phyloP scores from a whole-genome alignment of 495 filamentous ascomycete genomes.

The Xylaria venustula region DNA sequence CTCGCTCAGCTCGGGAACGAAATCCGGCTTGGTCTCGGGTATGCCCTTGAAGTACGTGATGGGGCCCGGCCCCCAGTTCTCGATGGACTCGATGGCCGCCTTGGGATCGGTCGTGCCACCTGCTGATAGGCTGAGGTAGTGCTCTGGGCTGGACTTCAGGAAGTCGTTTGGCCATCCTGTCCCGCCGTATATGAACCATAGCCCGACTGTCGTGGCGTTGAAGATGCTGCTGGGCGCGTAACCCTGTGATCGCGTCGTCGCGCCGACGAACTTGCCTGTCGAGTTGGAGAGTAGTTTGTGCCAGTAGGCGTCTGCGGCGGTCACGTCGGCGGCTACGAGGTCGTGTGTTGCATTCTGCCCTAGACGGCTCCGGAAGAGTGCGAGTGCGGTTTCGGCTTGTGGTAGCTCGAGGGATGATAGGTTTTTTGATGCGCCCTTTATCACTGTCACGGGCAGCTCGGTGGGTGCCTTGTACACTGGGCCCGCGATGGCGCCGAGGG shows the following conservation, averaged over 20 bases:
- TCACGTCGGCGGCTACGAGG: constrained; percentile 19
- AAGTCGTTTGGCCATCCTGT: constrained; percentile 16
- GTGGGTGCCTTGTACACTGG: not conserved
- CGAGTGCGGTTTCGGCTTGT: not conserved
- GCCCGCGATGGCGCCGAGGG: constrained; percentile 3
- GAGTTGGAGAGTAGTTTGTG: constrained; percentile 12
- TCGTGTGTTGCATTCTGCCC: constrained; percentile 8
- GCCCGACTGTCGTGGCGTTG: constrained; percentile 13
- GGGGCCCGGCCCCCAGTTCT: constrained; percentile 22
- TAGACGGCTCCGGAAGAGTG: constrained; percentile 13
- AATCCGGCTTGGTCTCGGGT: constrained; percentile 16
- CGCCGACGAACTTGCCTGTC: constrained; percentile 10
- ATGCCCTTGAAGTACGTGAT: constrained; percentile 20
- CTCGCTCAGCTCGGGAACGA: constrained; percentile 10
- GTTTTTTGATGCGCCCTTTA: constrained; percentile 5
- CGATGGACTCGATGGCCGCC: constrained; percentile 16
- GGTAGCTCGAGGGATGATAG: not conserved
- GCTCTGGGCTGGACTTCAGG: constrained; percentile 19
- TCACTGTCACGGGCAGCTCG: constrained; percentile 8
- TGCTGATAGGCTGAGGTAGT: constrained; percentile 14
- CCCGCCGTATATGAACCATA: constrained; percentile 18
- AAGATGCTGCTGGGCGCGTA: constrained; percentile 11
- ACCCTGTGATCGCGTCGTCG: constrained; percentile 9
- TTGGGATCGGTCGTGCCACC: constrained; percentile 9
- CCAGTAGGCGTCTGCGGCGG: constrained; percentile 19